Evolutionary conservation across 1,139 yeast genomes (phyloP).

Genomic region (Diutina neorugosa): DNA sequence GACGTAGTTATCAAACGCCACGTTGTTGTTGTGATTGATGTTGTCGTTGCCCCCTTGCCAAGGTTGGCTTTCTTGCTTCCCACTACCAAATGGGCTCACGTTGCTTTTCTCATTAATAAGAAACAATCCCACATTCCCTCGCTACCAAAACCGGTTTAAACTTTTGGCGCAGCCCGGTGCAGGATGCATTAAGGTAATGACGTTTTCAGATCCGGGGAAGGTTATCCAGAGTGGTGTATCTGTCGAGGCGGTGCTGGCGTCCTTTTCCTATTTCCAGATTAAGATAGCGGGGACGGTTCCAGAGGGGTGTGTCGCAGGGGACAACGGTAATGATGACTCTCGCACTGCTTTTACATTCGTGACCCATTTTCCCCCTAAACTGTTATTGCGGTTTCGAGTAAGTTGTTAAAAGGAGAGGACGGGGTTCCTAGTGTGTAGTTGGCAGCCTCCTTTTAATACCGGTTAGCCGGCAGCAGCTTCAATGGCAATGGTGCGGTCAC

Average conservation of each 20-base stretch:
- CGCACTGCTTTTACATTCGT: too few relatives aligned
- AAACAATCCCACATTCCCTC: background rate
- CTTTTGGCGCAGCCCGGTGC: background rate
- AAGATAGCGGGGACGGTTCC: background rate
- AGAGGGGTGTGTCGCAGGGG: too few relatives aligned
- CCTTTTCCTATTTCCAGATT: background rate
- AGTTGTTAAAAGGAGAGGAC: too few relatives aligned
- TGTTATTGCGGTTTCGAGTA: too few relatives aligned
- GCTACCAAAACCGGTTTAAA: background rate
- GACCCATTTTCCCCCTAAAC: too few relatives aligned
- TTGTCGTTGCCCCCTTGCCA: background rate
- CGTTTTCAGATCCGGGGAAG: background rate
- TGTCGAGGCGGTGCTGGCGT: background rate
- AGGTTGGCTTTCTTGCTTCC: background rate
- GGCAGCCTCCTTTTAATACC: background rate
- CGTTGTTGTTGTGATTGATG: background rate
- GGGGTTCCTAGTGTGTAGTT: background rate
- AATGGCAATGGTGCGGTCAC: background rate
- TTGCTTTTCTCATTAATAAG: background rate
- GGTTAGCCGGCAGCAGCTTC: background rate
- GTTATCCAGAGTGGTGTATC: background rate
- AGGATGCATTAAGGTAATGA: background rate
- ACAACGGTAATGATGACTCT: too few relatives aligned
- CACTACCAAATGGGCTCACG: background rate
- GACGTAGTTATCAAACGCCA: too few relatives aligned